Evolutionary conservation across 768 basidiomycete genomes (phyloP).

Genomic region (Ephemerocybe angulata): DNA sequence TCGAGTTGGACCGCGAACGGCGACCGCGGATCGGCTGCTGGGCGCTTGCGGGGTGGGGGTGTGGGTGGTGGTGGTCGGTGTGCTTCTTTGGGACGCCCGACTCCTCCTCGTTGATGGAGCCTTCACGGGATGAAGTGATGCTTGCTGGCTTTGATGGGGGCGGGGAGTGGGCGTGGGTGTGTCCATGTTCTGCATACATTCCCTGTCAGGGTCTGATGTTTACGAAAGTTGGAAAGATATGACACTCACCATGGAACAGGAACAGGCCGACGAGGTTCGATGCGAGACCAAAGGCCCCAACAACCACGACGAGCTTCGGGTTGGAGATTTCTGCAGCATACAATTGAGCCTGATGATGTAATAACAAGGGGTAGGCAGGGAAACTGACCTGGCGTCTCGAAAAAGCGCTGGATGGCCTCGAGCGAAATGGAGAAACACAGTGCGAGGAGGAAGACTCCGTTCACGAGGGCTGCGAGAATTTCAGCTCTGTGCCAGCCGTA

Average conservation of each 20-base stretch:
- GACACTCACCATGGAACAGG: constrained; percentile 79
- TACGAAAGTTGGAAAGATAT: constrained; percentile 1
- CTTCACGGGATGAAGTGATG: constrained; percentile 23
- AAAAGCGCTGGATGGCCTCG: constrained; percentile 90
- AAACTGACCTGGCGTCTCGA: constrained; percentile 69
- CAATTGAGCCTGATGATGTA: constrained; percentile 7
- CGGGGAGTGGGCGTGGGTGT: constrained; percentile 63
- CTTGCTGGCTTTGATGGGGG: constrained; percentile 38
- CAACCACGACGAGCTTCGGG: constrained; percentile 83
- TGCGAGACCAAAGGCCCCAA: constrained; percentile 82
- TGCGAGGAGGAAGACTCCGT: constrained; percentile 95
- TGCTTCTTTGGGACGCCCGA: background rate
- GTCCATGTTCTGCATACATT: constrained; percentile 38
- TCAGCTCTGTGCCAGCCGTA: constrained; percentile 99
- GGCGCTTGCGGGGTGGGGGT: constrained; percentile 34
- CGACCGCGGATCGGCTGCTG: constrained; percentile 22
- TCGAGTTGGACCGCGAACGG: constrained; percentile 24
- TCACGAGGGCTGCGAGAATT: constrained; percentile 90
- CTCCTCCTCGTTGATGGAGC: constrained; percentile 14
- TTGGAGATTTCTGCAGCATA: constrained; percentile 72
- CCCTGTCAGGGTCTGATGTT: constrained; percentile 11
- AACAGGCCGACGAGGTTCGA: constrained; percentile 93
- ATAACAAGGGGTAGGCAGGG: constrained; percentile 3
- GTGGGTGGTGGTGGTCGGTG: constrained; percentile 15
- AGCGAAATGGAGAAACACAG: constrained; percentile 94